Conservation (phyloP, 768 basidiomycete genomes). For the Boletus reticulatus region DNA sequence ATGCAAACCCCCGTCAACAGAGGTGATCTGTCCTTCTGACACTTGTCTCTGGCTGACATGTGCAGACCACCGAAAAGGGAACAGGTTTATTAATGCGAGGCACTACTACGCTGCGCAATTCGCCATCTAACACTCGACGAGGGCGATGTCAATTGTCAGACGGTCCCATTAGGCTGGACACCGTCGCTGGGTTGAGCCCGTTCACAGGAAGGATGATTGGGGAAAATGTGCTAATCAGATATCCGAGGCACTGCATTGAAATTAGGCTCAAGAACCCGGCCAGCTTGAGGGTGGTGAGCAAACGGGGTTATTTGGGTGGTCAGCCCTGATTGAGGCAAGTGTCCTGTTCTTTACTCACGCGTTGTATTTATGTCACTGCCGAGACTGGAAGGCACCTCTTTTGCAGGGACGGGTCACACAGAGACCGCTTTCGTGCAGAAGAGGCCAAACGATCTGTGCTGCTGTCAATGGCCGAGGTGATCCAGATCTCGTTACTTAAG, state of each 20-base stretch:
- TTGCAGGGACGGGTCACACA: constrained; percentile 34
- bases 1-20: constrained; percentile 15
- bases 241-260: constrained; percentile 38
- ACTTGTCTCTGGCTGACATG: constrained; percentile 19
- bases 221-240: constrained; percentile 31
- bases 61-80: constrained; percentile 5
- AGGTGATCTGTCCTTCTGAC: constrained; percentile 13
- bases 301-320: constrained; percentile 22
- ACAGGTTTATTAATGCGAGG: not conserved
- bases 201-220: constrained; percentile 27
- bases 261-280: constrained; percentile 34
- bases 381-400: constrained; percentile 33
- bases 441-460: constrained; percentile 27
- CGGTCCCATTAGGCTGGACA: constrained; percentile 4
- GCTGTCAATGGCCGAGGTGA: constrained; percentile 40
- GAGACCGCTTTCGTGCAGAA: constrained; percentile 35
- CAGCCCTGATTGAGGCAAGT: constrained; percentile 26
- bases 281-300: constrained; percentile 4
- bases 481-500: constrained; percentile 45
- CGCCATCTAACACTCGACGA: not conserved
- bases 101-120: not conserved
- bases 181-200: constrained; percentile 28
- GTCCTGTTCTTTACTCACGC: constrained; percentile 31
- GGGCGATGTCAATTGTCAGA: constrained; percentile 7
- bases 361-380: constrained; percentile 36